A percentile compares a stretch with the other conserved stretches of the same genome.
These are phyloP conservation scores for Noccaea bulbosa DNA, from an alignment of 345 rosid genomes.

Conservation along the genomic window DNA sequence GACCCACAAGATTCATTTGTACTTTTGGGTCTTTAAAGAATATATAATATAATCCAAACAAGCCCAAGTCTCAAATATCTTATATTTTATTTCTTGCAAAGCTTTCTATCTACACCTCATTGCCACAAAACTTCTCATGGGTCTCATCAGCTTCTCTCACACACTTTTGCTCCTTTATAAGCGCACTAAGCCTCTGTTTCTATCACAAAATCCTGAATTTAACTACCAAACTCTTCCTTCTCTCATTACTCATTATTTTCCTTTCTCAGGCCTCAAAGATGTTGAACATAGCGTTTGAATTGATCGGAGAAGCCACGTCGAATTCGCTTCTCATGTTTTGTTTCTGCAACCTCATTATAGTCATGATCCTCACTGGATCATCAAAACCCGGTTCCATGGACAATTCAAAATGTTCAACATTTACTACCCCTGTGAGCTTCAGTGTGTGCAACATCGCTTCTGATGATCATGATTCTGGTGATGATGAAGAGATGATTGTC, in stretches of 20 bases:
- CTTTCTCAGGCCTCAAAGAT: constrained; percentile 1
- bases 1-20: constrained; percentile 18
- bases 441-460: constrained; percentile 3
- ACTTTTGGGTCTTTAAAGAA: constrained; percentile 22
- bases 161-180: constrained; percentile 26
- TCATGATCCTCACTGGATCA: constrained; percentile 38
- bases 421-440: neutral
- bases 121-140: constrained; percentile 24
- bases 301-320: constrained; percentile 39
- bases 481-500: constrained; percentile 6
- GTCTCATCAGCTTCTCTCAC: constrained; percentile 18
- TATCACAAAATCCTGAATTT: constrained; percentile 20
- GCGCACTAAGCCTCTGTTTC: constrained; percentile 24
- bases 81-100: constrained; percentile 10
- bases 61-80: constrained; percentile 14
- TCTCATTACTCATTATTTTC: neutral
- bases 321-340: constrained; percentile 48
- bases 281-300: constrained; percentile 37
- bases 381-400: constrained; percentile 17
- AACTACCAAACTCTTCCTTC: constrained; percentile 12
- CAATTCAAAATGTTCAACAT: constrained; percentile 12
- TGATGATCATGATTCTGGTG: constrained; percentile 10
- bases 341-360: constrained; percentile 42
- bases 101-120: constrained; percentile 41
- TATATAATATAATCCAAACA: neutral